phyloP scores from a whole-genome alignment of 192 early-diverging fungal species.

The Glomus cerebriforme region DNA sequence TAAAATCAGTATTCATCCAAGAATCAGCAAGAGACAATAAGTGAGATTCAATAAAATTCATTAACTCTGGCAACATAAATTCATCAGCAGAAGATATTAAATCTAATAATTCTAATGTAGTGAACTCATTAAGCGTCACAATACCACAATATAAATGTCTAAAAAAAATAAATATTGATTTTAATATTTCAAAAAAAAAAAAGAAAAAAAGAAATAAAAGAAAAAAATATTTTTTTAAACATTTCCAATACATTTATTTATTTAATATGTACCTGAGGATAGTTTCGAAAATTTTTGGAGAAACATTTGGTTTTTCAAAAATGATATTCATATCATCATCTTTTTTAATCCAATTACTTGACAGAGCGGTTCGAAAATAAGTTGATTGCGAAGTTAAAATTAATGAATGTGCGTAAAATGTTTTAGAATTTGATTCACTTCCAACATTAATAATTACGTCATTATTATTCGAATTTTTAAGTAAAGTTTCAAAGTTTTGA shows the following conservation, averaged over 20 bases:
- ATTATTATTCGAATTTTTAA: neutral
- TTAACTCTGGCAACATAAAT: neutral
- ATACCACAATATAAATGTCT: neutral
- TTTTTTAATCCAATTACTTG: constrained; percentile 8
- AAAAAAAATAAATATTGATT: too few species aligned
- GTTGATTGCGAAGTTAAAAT: neutral
- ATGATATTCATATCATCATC: neutral
- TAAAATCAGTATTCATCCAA: neutral
- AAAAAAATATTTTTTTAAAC: too few species aligned
- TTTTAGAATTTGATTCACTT: neutral
- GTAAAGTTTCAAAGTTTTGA: neutral
- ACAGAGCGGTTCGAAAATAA: neutral
- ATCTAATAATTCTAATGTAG: neutral
- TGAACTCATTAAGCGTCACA: neutral
- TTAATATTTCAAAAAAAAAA: neutral
- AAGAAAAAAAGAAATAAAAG: too few species aligned
- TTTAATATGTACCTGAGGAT: constrained; percentile 10
- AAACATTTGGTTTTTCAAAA: neutral
- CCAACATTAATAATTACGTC: neutral
- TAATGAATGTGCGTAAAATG: neutral
- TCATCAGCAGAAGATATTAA: neutral
- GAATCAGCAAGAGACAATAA: neutral
- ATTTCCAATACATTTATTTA: too few species aligned
- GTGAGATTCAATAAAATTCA: neutral
- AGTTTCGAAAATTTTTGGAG: neutral